Conservation (phyloP, 331 rosid species). For the Malus hybrid region DNA sequence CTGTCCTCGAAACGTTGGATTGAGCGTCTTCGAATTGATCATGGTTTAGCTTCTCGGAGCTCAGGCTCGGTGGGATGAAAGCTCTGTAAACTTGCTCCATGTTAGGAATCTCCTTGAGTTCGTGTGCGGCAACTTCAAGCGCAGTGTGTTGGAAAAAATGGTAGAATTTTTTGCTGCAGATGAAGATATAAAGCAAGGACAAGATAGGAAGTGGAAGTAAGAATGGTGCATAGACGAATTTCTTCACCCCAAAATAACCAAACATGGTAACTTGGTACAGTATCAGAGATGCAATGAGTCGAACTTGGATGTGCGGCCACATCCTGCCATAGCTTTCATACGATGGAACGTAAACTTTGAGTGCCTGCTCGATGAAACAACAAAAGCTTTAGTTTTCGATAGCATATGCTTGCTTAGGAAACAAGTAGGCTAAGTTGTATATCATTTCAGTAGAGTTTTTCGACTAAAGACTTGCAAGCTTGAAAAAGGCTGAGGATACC, state of each 20-base stretch:
- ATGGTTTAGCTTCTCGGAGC: constrained; percentile 52
- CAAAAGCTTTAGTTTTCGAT: not conserved
- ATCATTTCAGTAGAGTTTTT: not conserved
- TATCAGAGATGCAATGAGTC: constrained; percentile 63
- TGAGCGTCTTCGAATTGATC: constrained; percentile 64
- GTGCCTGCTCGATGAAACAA: constrained; percentile 41
- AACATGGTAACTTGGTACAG: constrained; percentile 76
- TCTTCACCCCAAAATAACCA: constrained; percentile 68
- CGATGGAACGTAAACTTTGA: constrained; percentile 82
- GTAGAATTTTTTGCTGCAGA: constrained; percentile 62
- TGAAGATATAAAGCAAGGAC: constrained; percentile 38
- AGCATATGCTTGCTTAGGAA: not conserved
- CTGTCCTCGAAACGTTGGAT: constrained; percentile 47
- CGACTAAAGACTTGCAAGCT: not conserved
- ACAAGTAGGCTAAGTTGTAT: too few species aligned
- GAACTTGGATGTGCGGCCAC: constrained; percentile 82
- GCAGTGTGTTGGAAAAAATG: constrained; percentile 43
- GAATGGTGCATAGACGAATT: constrained; percentile 41
- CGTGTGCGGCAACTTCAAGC: constrained; percentile 49
- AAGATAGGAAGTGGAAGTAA: constrained; percentile 58
- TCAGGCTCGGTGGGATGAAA: constrained; percentile 74
- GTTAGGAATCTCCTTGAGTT: constrained; percentile 52
- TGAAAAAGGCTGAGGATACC: constrained; percentile 32
- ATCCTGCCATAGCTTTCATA: constrained; percentile 84
- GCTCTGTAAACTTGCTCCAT: constrained; percentile 62